These are phyloP conservation scores for Zasmidium angulare DNA, from an alignment of 2,329 filamentous ascomycete genomes.

Conservation along the genomic window DNA sequence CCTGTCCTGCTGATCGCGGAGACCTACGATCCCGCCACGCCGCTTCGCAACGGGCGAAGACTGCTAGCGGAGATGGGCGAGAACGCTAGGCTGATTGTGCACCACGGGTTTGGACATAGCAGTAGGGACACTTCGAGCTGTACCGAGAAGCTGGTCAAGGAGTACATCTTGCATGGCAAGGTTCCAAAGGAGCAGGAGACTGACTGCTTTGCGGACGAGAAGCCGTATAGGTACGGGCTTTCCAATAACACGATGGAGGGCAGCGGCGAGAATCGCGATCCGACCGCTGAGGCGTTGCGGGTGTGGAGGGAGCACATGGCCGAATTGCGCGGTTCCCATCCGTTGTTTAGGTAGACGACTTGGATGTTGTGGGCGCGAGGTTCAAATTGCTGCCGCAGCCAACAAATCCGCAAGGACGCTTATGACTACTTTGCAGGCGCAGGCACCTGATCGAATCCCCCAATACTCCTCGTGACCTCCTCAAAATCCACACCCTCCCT, in stretches of 20 bases:
- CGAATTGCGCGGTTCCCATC: too few relatives aligned
- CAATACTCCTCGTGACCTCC: constrained; percentile 70
- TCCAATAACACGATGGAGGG: neutral
- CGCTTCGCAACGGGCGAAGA: neutral
- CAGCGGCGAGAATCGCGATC: too few relatives aligned
- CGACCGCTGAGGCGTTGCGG: too few relatives aligned
- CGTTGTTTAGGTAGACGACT: too few relatives aligned
- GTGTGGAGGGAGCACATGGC: too few relatives aligned
- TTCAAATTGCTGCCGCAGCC: too few relatives aligned
- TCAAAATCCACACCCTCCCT: constrained; percentile 79
- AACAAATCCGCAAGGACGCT: neutral
- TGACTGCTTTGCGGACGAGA: neutral
- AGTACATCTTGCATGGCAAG: neutral
- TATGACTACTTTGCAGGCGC: constrained; percentile 40
- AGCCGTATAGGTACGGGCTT: neutral
- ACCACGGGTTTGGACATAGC: neutral
- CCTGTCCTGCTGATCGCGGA: neutral
- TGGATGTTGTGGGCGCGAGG: too few relatives aligned
- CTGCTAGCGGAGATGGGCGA: neutral
- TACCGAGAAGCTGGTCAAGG: neutral
- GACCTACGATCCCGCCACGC: neutral
- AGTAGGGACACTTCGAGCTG: neutral
- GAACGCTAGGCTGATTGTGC: neutral
- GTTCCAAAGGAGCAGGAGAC: neutral
- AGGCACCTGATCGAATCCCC: constrained; percentile 59